phyloP scores from a whole-genome alignment of 768 basidiomycete genomes.

The Kwoniella mangroviensis region DNA sequence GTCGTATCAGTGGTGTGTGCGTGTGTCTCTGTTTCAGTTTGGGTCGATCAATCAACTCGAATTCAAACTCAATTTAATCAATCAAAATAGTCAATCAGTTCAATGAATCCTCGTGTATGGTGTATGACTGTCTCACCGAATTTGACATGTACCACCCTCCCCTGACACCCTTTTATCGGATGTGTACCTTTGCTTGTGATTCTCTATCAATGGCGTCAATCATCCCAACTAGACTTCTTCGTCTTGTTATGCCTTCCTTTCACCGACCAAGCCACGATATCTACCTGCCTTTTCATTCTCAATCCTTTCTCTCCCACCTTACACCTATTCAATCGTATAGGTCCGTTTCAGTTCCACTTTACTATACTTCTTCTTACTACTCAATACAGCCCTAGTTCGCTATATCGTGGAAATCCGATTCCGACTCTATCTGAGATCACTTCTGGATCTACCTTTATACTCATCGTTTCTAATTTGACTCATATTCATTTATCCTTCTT shows the following conservation, averaged over 20 bases:
- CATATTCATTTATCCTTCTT: conserved; percentile 3
- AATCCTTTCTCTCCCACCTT: background rate
- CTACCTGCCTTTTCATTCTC: conserved; percentile 8
- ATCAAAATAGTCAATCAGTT: background rate
- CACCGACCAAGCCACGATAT: conserved; percentile 16
- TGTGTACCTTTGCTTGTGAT: background rate
- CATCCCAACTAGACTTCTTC: background rate
- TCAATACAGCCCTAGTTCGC: background rate
- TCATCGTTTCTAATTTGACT: background rate
- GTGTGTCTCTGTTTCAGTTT: background rate
- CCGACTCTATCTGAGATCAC: background rate
- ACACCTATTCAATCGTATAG: background rate
- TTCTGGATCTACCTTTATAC: background rate
- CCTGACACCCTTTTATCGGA: background rate
- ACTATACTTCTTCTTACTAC: background rate
- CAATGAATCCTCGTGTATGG: no score
- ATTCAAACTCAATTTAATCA: background rate
- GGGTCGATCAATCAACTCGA: background rate
- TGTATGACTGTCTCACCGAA: background rate
- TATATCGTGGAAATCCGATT: background rate
- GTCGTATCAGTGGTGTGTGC: background rate
- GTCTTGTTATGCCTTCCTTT: background rate
- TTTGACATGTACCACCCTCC: background rate
- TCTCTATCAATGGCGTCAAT: conserved; percentile 8
- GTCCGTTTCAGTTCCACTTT: conserved; percentile 8